Evolutionary conservation across 257 asterid species (phyloP).

Genomic region (Jacaranda copaia): DNA sequence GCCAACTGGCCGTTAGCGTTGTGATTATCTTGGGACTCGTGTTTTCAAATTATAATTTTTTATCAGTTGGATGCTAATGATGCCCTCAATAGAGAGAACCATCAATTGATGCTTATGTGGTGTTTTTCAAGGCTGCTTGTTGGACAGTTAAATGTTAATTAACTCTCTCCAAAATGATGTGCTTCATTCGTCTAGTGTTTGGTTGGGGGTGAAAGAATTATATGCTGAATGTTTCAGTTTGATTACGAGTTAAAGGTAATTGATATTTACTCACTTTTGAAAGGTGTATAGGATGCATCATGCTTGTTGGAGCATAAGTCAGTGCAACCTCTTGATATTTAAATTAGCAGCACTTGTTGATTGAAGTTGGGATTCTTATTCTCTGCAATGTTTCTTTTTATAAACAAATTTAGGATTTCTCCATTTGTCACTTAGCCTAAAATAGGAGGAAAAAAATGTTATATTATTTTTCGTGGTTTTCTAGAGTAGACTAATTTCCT

Average conservation of each 20-base stretch:
- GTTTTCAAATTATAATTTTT: slow-evolving; percentile 2
- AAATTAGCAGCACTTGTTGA: neutral
- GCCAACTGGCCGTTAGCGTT: neutral
- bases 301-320: neutral
- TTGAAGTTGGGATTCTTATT: slow-evolving; percentile 10
- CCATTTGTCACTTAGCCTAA: neutral
- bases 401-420: slow-evolving; percentile 10
- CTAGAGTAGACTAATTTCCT: slow-evolving; percentile 20
- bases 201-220: slow-evolving; percentile 3
- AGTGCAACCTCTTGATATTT: neutral
- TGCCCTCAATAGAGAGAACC: neutral
- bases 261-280: neutral
- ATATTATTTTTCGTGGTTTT: neutral
- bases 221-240: slow-evolving; percentile 23
- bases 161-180: neutral
- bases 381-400: neutral
- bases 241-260: neutral
- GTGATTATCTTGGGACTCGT: neutral
- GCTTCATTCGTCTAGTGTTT: slow-evolving; percentile 4
- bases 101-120: slow-evolving; percentile 9
- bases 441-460: neutral
- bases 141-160: neutral
- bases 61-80: neutral
- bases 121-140: neutral
- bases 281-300: neutral